Evolutionary conservation across 768 basidiomycete genomes (phyloP), one percentile per base, ranked within the genome.

Genomic region (Macrolepiota albuminosa): DNA sequence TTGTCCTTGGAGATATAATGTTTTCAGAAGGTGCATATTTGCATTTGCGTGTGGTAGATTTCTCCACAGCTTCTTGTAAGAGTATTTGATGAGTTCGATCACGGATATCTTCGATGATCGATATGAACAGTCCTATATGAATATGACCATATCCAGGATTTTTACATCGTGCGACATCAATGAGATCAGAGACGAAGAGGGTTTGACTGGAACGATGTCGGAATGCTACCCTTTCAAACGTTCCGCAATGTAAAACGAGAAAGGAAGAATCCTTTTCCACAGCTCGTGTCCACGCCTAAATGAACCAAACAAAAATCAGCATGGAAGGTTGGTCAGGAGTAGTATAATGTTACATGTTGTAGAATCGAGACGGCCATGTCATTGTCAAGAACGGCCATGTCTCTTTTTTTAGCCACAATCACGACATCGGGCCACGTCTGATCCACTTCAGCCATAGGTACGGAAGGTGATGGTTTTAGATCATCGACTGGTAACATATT

Each of bases 121-220:
- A 49, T 2, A 56, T n/a, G 16, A 21, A 56, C 4, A 60, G 29
- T 3, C 59, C 59, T 1, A 52, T 43, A 4, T 60, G 59, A 31
- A 60, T 31, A 6, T 51, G n/a, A 26, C 42, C 26, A n/a, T 56
- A 56, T 4, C 21, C n/a, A 13, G 59, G 59, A 10, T 51, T 13
- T 36, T 26, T 21, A 26, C 59, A 45, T 16, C 11, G 11, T 9
- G 42, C 9, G 21, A 50, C 37, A 2, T 58, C 47, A 5, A 58
- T 59, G 1, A 58, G 31, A 4, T 57, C 52, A 16, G 61, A 58
- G 8, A 62, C 31, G 3, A 58, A 59, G n/a, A 62, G 58, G 2
- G 58, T 59, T 46, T 56, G 57, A 42, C 46, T 55, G 6, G 29
- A n/a, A 1, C 61, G 57, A 42, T 61, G 61, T 46, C 57, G 61